phyloP scores from a whole-genome alignment of 768 basidiomycete genomes.

The Obba rivulosa region DNA sequence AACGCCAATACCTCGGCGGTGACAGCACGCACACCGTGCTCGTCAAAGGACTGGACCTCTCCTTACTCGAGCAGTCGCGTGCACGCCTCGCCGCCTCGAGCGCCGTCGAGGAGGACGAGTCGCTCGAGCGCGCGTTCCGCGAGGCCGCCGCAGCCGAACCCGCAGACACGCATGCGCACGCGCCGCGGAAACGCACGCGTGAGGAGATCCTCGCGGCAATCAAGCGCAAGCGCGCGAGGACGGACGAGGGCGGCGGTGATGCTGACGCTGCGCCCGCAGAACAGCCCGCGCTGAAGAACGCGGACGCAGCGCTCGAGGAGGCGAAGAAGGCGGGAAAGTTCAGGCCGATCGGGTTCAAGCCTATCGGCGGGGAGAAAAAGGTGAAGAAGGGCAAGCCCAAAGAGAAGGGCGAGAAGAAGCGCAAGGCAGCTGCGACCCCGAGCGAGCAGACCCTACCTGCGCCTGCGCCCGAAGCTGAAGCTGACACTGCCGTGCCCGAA shows the following conservation, averaged over 20 bases:
- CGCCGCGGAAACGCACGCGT: constrained; percentile 68
- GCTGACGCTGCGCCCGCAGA: constrained; percentile 29
- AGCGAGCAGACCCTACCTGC: background rate
- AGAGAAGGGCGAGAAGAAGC: constrained; percentile 51
- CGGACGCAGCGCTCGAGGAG: constrained; percentile 26
- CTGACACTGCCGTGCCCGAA: constrained; percentile 3
- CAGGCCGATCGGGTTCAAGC: constrained; percentile 60
- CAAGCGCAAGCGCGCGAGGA: constrained; percentile 50
- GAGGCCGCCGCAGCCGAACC: constrained; percentile 31
- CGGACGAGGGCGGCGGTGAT: constrained; percentile 65
- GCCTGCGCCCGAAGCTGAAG: background rate
- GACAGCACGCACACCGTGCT: constrained; percentile 74
- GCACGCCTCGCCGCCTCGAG: constrained; percentile 45
- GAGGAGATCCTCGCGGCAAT: constrained; percentile 70
- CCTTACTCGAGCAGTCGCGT: constrained; percentile 80
- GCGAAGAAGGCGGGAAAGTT: constrained; percentile 41
- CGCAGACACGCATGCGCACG: constrained; percentile 15
- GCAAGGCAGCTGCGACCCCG: constrained; percentile 38
- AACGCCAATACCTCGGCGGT: constrained; percentile 69
- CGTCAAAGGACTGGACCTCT: constrained; percentile 83
- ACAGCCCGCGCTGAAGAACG: background rate
- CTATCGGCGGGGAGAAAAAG: constrained; percentile 40
- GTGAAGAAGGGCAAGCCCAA: constrained; percentile 52
- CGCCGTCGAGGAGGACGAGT: constrained; percentile 68
- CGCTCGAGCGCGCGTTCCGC: constrained; percentile 70